Evolutionary conservation across 2,329 filamentous ascomycete species (phyloP).

Genomic region (Cercospora nicotianae): DNA sequence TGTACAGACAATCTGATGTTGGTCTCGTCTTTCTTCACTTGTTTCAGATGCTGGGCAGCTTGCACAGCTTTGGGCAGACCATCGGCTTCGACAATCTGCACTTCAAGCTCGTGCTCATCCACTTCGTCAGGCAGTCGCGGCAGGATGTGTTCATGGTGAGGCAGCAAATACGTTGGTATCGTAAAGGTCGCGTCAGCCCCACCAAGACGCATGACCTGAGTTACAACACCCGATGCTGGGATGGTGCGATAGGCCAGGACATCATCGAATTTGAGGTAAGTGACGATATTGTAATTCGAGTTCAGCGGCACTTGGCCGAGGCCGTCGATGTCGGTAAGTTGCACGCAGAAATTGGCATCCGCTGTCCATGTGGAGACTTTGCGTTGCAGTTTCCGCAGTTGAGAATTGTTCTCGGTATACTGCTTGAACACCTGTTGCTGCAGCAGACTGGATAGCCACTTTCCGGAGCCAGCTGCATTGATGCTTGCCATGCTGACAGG

Average conservation of each 20-base stretch:
- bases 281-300: conserved; percentile 51
- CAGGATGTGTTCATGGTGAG: conserved; percentile 57
- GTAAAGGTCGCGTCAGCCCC: conserved; percentile 53
- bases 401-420: conserved; percentile 46
- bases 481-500: conserved; percentile 53
- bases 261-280: conserved; percentile 48
- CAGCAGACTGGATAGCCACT: conserved; percentile 52
- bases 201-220: conserved; percentile 53
- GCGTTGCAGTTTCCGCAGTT: conserved; percentile 49
- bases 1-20: conserved; percentile 52
- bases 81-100: conserved; percentile 45
- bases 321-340: conserved; percentile 49
- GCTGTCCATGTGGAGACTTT: conserved; percentile 53
- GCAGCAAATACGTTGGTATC: conserved; percentile 53
- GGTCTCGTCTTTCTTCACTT: conserved; percentile 50
- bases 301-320: conserved; percentile 52
- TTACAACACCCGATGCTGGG: conserved; percentile 45
- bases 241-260: conserved; percentile 53
- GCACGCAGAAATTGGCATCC: conserved; percentile 55
- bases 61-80: conserved; percentile 48
- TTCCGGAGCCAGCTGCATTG: conserved; percentile 52
- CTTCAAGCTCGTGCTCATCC: conserved; percentile 39
- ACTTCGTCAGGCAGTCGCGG: conserved; percentile 44
- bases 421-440: conserved; percentile 53
- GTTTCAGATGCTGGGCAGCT: conserved; percentile 43